A percentile compares a stretch with the other conserved stretches of the same genome.
These are phyloP conservation scores for Fusarium praegraminearum DNA, from an alignment of 2,329 filamentous ascomycete species.

Conservation along the genomic window DNA sequence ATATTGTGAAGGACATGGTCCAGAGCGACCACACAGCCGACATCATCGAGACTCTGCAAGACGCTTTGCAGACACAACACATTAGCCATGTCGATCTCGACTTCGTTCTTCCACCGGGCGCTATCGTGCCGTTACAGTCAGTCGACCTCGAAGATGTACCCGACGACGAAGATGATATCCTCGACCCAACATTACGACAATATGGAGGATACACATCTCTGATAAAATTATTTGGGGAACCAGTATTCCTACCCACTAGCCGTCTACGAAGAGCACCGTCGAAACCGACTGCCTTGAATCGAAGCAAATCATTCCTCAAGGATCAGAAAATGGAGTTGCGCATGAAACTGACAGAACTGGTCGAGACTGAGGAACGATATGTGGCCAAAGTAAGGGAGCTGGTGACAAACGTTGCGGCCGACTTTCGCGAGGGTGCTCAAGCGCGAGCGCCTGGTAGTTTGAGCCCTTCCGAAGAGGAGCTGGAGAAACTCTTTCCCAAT, in stretches of 20 bases:
- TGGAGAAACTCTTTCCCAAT: conserved; percentile 82
- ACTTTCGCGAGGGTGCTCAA: conserved; percentile 79
- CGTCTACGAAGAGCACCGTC: conserved; percentile 88
- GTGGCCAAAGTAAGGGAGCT: conserved; percentile 88
- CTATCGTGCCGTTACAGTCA: conserved; percentile 74
- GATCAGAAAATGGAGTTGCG: conserved; percentile 87
- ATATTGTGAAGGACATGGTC: conserved; percentile 86
- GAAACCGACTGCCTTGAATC: conserved; percentile 82
- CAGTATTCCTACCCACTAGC: conserved; percentile 87
- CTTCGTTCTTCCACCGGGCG: conserved; percentile 82
- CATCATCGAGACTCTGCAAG: conserved; percentile 78
- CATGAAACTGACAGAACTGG: conserved; percentile 88
- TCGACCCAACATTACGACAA: conserved; percentile 73
- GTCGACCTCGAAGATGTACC: conserved; percentile 70
- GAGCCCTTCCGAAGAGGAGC: conserved; percentile 77
- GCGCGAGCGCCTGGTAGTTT: conserved; percentile 69
- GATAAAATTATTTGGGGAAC: conserved; percentile 83
- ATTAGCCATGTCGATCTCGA: conserved; percentile 90
- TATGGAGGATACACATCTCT: conserved; percentile 84
- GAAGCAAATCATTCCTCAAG: conserved; percentile 80
- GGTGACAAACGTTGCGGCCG: conserved; percentile 81
- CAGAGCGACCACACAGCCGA: conserved; percentile 81
- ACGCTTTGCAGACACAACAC: conserved; percentile 83
- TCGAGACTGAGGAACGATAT: conserved; percentile 95
- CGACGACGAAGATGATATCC: conserved; percentile 73